Evolutionary conservation across 768 basidiomycete genomes (phyloP).

Genomic region (Lactifluus subvellereus): DNA sequence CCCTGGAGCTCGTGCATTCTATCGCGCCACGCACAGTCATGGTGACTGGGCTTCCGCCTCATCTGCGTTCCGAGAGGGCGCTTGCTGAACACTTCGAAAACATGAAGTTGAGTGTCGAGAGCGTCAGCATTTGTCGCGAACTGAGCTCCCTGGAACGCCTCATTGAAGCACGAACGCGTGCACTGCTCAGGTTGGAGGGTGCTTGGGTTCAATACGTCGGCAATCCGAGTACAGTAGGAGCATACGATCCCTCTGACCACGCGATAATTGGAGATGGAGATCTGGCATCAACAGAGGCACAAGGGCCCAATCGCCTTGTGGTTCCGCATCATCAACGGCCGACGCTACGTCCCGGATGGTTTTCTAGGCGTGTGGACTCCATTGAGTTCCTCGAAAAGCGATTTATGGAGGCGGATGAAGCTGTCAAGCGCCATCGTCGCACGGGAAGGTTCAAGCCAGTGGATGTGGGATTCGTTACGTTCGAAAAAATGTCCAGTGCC

Average conservation of each 20-base stretch:
- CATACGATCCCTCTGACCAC: constrained; percentile 69
- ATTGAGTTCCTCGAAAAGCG: constrained; percentile 78
- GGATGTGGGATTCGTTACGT: constrained; percentile 88
- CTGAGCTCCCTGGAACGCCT: constrained; percentile 66
- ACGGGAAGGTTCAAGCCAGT: constrained; percentile 75
- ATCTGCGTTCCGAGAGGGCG: constrained; percentile 77
- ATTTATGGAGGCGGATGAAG: constrained; percentile 79
- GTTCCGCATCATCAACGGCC: constrained; percentile 74
- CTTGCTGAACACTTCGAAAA: constrained; percentile 93
- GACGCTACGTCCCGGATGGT: constrained; percentile 69
- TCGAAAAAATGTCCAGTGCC: constrained; percentile 91
- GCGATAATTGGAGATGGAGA: constrained; percentile 47
- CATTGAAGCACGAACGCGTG: constrained; percentile 74
- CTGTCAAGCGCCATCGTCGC: constrained; percentile 67
- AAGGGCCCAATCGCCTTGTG: constrained; percentile 48
- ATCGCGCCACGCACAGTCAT: constrained; percentile 92
- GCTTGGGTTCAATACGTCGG: constrained; percentile 92
- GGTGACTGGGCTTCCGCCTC: constrained; percentile 76
- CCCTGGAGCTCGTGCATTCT: constrained; percentile 89
- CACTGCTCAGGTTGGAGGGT: constrained; percentile 69
- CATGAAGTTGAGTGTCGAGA: constrained; percentile 84
- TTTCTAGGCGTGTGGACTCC: constrained; percentile 75
- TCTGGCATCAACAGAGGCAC: constrained; percentile 46
- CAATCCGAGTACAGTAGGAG: constrained; percentile 82
- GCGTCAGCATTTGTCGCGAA: constrained; percentile 83